Conservation (phyloP, 2,329 filamentous ascomycete species). For the Microsporum canis region DNA sequence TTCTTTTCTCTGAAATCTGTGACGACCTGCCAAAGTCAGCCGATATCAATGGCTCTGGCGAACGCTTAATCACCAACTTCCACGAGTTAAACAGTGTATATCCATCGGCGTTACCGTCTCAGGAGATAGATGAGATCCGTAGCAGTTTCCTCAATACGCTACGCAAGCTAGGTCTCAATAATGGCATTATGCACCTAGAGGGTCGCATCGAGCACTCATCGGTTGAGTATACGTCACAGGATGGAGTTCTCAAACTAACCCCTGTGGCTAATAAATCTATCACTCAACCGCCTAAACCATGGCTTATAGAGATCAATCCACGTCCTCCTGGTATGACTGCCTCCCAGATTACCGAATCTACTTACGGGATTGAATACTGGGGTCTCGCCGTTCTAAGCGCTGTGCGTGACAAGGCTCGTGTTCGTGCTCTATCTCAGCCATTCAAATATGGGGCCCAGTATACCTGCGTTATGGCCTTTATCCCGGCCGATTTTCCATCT, state of each 20-base stretch:
- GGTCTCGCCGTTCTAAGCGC: slow-evolving; percentile 3
- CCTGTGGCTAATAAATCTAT: not conserved
- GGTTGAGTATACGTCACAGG: not conserved
- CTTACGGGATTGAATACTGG: slow-evolving; percentile 20
- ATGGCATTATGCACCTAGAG: slow-evolving; percentile 8
- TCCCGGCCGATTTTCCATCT: not conserved
- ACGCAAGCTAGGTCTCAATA: not conserved
- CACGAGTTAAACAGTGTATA: not conserved
- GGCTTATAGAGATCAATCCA: slow-evolving; percentile 22
- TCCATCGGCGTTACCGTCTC: not conserved
- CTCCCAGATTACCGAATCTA: slow-evolving; percentile 6
- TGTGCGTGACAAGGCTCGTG: slow-evolving; percentile 1
- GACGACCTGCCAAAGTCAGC: slow-evolving; percentile 30
- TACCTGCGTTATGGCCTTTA: not conserved
- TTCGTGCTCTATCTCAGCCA: slow-evolving; percentile 16
- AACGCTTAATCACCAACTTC: not conserved
- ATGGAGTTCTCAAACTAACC: not conserved
- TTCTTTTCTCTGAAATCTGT: slow-evolving; percentile 32
- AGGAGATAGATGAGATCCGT: not conserved
- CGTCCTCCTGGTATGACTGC: slow-evolving; percentile 16
- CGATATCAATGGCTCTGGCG: not conserved
- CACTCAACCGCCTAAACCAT: not conserved
- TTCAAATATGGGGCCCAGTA: slow-evolving; percentile 14
- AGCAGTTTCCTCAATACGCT: not conserved
- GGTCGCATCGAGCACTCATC: slow-evolving; percentile 1